Evolutionary conservation across 192 early-diverging fungal genomes (phyloP).

Genomic region (Backusella macrospora): DNA sequence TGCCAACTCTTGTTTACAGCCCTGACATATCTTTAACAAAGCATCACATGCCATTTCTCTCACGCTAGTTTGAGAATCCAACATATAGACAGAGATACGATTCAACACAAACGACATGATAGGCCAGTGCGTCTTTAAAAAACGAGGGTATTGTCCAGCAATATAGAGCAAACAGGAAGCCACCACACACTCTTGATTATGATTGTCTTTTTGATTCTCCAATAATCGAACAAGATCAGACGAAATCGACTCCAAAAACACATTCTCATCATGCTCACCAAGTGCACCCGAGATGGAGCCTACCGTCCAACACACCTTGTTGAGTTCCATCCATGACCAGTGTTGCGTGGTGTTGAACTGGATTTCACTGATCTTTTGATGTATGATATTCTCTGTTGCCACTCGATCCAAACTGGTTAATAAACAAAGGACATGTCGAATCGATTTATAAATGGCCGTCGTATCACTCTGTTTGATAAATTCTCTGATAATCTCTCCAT

Average conservation of each 20-base stretch:
- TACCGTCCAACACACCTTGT: constrained; percentile 18
- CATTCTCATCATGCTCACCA: constrained; percentile 2
- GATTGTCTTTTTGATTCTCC: background rate
- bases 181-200: constrained; percentile 24
- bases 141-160: constrained; percentile 30
- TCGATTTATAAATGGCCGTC: constrained; percentile 16
- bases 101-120: constrained; percentile 23
- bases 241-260: background rate
- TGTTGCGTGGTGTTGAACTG: background rate
- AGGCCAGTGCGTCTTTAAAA: constrained; percentile 21
- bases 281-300: constrained; percentile 18
- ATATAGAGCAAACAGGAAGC: constrained; percentile 31
- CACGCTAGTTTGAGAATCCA: constrained; percentile 18
- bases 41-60: constrained; percentile 34
- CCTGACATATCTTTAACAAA: constrained; percentile 30
- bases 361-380: background rate
- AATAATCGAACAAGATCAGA: background rate
- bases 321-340: constrained; percentile 19
- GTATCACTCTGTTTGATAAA: constrained; percentile 29
- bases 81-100: constrained; percentile 19
- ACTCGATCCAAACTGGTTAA: background rate
- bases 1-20: constrained; percentile 22
- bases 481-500: constrained; percentile 17
- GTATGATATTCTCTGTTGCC: constrained; percentile 9
- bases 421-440: constrained; percentile 1